phyloP scores from a whole-genome alignment of 495 filamentous ascomycete genomes.

The Aspergillus bertholletiae region DNA sequence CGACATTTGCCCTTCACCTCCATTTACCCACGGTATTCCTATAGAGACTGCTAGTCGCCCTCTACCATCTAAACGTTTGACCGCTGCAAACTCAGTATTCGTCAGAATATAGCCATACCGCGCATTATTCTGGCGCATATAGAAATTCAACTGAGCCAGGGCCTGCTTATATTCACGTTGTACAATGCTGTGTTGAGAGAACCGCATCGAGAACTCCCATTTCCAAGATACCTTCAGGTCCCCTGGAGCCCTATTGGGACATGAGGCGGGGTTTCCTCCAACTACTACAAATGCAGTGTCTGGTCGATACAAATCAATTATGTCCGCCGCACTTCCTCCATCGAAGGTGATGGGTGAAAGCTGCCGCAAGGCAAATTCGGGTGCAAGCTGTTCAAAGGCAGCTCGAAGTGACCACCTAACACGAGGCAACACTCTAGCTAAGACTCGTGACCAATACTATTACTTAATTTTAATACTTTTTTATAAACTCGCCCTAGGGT shows the following conservation, averaged over 20 bases:
- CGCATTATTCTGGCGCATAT: constrained; percentile 12
- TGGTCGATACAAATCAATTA: constrained; percentile 10
- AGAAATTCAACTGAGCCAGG: constrained; percentile 16
- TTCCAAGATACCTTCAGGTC: constrained; percentile 20
- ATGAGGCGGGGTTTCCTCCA: neutral
- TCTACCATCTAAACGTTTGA: neutral
- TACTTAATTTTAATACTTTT: too few species aligned
- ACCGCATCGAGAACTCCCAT: constrained; percentile 3
- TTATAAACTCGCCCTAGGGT: too few species aligned
- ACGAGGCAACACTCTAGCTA: too few species aligned
- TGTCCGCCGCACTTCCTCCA: constrained; percentile 1
- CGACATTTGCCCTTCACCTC: neutral
- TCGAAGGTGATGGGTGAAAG: constrained; percentile 5
- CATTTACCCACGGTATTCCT: neutral
- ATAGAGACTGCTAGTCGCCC: neutral
- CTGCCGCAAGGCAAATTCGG: neutral
- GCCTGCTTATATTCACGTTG: constrained; percentile 12
- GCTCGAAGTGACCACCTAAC: constrained; percentile 9
- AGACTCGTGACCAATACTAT: too few species aligned
- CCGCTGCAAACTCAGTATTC: constrained; percentile 1
- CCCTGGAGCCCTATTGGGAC: constrained; percentile 13
- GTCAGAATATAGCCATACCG: constrained; percentile 9
- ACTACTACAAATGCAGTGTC: constrained; percentile 7
- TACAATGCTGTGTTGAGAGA: neutral
- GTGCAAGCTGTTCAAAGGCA: constrained; percentile 5